phyloP scores from a whole-genome alignment of 768 basidiomycete genomes.

The Kwoniella heveanensis region DNA sequence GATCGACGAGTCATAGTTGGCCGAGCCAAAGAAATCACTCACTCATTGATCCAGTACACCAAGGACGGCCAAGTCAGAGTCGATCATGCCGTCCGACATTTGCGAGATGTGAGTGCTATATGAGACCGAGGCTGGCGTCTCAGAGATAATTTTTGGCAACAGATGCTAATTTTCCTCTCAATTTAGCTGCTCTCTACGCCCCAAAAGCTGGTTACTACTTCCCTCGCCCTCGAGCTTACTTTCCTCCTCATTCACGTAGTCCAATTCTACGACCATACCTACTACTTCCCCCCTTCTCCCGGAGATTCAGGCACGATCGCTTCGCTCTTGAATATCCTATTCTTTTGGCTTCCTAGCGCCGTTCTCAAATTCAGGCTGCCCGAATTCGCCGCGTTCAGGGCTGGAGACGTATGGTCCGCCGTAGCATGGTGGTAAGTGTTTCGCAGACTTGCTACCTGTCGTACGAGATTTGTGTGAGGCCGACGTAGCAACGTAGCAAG shows the following conservation, averaged over 20 bases:
- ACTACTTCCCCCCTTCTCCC: constrained; percentile 42
- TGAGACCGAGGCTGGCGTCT: no score
- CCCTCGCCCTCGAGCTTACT: constrained; percentile 41
- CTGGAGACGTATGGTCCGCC: constrained; percentile 35
- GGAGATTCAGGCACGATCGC: constrained; percentile 32
- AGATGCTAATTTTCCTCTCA: background rate
- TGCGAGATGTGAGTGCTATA: constrained; percentile 32
- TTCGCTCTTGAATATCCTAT: constrained; percentile 34
- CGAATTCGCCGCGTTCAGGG: constrained; percentile 25
- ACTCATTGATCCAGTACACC: constrained; percentile 26
- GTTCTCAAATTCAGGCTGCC: constrained; percentile 39
- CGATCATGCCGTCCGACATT: constrained; percentile 29
- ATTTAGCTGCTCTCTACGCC: constrained; percentile 43
- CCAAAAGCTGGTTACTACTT: constrained; percentile 33
- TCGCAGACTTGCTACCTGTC: background rate
- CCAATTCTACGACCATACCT: constrained; percentile 49
- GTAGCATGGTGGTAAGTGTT: constrained; percentile 47
- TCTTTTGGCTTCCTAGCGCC: constrained; percentile 48
- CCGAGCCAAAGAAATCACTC: constrained; percentile 8
- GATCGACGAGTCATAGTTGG: constrained; percentile 14
- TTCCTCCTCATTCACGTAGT: constrained; percentile 44
- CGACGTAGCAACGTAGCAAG: no score
- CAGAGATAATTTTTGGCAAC: no score
- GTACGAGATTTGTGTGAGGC: no score
- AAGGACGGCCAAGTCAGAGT: constrained; percentile 32